Base-by-base conservation (phyloP, 2,329 filamentous ascomycete species). In the Alternaria incomplexa region DNA sequence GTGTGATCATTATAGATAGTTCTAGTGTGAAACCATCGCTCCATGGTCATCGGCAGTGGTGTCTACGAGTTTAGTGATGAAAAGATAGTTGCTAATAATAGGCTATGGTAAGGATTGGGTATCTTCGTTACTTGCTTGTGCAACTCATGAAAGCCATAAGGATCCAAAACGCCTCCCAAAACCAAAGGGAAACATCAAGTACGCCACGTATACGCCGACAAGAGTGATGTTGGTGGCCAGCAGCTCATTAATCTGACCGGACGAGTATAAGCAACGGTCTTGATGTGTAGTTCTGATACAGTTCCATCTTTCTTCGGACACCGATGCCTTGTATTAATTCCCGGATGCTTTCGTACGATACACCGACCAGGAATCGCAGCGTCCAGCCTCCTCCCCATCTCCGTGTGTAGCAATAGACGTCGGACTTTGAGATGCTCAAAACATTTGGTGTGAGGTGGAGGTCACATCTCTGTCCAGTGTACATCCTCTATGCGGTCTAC, bases 381-480 rank as follows among this genome's bases (percentile, higher is more conserved):
- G 9, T 40, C 28, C 48, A 12, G 30, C 17, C 51, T 48, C 23
- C 46, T 11, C 13, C 7, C 12, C 22, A 40, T 40, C 36, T 40
- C 36, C 36, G 9, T 40, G 36, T 40, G 36, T 40, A 40, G 36
- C 36, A 40, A 40, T 17, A 40, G 36, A 40, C n/a, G 36, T 17
- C 15, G 36, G 36, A 40, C 36, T 40, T 40, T 11, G n/a, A 40
- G 36, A 40, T 40, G 36, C 11, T 40, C n/a, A n/a, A 3, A 40
- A 17, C 36, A n/a, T 7, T 15, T 12, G 2, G 22, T 20, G 5
- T 40, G n/a, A 43, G 43, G 22, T 7, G 22, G 5, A 26, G 10
- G 3, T 63, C 46, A 79, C 72, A 80, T 76, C 59, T 80, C 77
- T 9, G 77, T 76, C 77, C 77, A 80, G 58, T 80, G 77, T 5